These are phyloP conservation scores for Globisporangium splendens DNA, from an alignment of 352 stramenopile genomes.

Conservation along the genomic window DNA sequence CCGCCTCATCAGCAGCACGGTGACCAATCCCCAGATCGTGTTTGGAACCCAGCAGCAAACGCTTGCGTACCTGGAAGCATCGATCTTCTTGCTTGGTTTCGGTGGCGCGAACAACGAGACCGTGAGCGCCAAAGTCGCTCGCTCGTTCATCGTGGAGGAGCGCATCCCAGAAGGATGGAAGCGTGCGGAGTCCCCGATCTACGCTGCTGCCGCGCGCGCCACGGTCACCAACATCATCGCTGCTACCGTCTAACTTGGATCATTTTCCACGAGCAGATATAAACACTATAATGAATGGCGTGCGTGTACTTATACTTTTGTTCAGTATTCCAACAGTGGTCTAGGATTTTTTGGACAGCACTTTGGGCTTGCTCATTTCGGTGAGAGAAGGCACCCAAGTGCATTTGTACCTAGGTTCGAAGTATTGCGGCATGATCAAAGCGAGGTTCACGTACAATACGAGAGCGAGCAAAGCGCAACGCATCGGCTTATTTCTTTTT, in stretches of 20 bases:
- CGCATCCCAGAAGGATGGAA: slow-evolving; percentile 41
- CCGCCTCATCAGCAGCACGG: background rate
- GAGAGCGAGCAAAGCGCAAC: no score
- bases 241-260: slow-evolving; percentile 10
- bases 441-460: no score
- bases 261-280: no score
- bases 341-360: no score
- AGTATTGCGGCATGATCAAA: no score
- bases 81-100: slow-evolving; percentile 43
- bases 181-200: slow-evolving; percentile 29
- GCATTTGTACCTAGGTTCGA: no score
- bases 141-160: slow-evolving; percentile 46
- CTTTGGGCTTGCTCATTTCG: no score
- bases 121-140: slow-evolving; percentile 38
- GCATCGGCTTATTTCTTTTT: no score
- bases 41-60: slow-evolving; percentile 35
- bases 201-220: slow-evolving; percentile 22
- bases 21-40: slow-evolving; percentile 35
- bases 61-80: slow-evolving; percentile 41
- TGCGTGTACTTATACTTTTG: no score
- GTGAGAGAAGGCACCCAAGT: no score
- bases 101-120: slow-evolving; percentile 26
- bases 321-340: no score
- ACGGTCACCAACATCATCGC: slow-evolving; percentile 36
- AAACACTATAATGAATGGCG: no score